Evolutionary conservation across 768 basidiomycete species (phyloP).

Genomic region (Leccinum variicolor): DNA sequence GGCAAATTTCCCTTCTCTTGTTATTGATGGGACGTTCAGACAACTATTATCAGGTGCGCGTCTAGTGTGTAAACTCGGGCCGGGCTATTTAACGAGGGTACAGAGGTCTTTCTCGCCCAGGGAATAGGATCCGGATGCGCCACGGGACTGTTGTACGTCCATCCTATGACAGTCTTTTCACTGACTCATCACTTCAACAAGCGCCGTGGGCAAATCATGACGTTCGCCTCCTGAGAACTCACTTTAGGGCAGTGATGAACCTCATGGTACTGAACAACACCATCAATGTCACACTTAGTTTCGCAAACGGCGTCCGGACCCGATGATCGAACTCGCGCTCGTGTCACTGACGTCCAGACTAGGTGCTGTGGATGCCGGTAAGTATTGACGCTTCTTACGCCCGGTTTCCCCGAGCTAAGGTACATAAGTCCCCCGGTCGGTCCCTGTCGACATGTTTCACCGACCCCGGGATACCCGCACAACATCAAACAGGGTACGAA

Average conservation of each 20-base stretch:
- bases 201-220: conserved; percentile 48
- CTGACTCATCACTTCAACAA: conserved; percentile 52
- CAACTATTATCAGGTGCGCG: conserved; percentile 41
- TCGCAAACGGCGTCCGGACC: conserved; percentile 39
- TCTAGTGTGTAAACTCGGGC: too few relatives aligned
- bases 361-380: conserved; percentile 41
- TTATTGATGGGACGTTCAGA: conserved; percentile 42
- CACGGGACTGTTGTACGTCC: conserved; percentile 46
- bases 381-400: conserved; percentile 41
- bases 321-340: not conserved
- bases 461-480: not conserved
- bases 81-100: not conserved
- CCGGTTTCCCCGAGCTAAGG: conserved; percentile 51
- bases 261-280: conserved; percentile 60
- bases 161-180: conserved; percentile 37
- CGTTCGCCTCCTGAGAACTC: conserved; percentile 55
- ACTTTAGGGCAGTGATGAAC: conserved; percentile 56
- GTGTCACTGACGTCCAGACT: conserved; percentile 26
- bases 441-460: not conserved
- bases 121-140: conserved; percentile 49
- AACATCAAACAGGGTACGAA: conserved; percentile 30
- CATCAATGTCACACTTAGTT: conserved; percentile 41
- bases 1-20: conserved; percentile 38
- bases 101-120: conserved; percentile 48
- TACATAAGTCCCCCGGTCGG: conserved; percentile 9